Base-by-base conservation (phyloP, 1,139 yeast genomes). In the Pneumocystis murina region DNA sequence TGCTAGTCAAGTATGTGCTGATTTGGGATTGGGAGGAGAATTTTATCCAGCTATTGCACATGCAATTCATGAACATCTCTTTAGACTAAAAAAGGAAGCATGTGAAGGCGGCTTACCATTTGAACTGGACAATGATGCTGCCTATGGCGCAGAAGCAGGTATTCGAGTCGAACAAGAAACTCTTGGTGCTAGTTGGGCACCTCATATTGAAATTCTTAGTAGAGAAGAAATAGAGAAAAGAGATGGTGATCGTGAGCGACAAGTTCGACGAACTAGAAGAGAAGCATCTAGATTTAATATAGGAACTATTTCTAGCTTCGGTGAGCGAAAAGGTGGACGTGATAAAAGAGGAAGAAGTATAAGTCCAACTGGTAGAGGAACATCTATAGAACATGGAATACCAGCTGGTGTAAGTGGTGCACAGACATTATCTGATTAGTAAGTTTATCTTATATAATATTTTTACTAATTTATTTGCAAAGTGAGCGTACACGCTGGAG, bases 211-310 rank as follows among this genome's bases (percentile, higher is more conserved):
- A 74, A 82, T 83, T 8, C 79, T 92, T 66, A 84, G 95, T 0
- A 92, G 89, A 61, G 91, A 92, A 80, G 98, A 92, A 75, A 89
- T 92, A 65, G 97, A 91, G 72, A 86, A 87, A 75, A 82, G 97
- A 68, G 97, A 92, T 72, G 89, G 91, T 68, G 98, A 94, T 75
- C 84, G 95, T 71, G 97, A 91, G 69, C 82, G 98, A 74, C 89
- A 87, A 71, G 81, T 89, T 67, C 83, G 98, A 74, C 83, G 98
- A 72, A 79, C 90, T 71, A 91, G 94, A 77, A 83, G 98, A 74
- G 98, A 94, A 73, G 84, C 89, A 35, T 83, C 87, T 79, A 79
- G 85, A 69, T 80, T 84, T 43, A 86, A 78, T 3, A 82, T 39
- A 39, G 38, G 43, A 33, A 20, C 57, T n/a, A 38, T 62, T 14